phyloP scores from a whole-genome alignment of 768 basidiomycete genomes.

The Hydnum rufescens region DNA sequence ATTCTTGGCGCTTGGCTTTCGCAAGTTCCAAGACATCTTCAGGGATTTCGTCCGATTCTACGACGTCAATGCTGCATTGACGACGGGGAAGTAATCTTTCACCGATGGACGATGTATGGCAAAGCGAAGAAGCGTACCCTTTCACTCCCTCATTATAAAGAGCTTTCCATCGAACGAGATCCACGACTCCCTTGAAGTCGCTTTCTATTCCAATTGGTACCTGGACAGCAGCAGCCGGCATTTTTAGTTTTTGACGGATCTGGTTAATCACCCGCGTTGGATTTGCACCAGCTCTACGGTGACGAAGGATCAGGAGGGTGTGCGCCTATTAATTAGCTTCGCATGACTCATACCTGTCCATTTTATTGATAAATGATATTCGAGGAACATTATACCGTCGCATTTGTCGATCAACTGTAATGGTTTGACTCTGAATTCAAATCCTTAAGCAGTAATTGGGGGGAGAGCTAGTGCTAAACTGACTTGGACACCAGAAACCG shows the following conservation, averaged over 20 bases:
- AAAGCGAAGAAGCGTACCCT: constrained; percentile 35
- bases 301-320: too few species aligned
- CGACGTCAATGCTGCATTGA: constrained; percentile 41
- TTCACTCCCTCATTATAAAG: constrained; percentile 89
- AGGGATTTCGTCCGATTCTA: constrained; percentile 78
- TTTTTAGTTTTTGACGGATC: constrained; percentile 76
- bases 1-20: constrained; percentile 66
- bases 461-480: constrained; percentile 12
- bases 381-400: constrained; percentile 88
- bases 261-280: constrained; percentile 90
- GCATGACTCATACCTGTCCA: constrained; percentile 49
- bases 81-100: neutral
- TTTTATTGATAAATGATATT: constrained; percentile 94
- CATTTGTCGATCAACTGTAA: constrained; percentile 98
- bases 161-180: constrained; percentile 85
- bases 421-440: constrained; percentile 71
- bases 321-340: constrained; percentile 1
- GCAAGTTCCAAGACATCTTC: constrained; percentile 51
- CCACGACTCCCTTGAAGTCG: constrained; percentile 76
- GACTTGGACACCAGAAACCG: constrained; percentile 90
- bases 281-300: constrained; percentile 73
- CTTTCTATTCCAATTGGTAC: constrained; percentile 86
- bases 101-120: neutral
- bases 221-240: constrained; percentile 86
- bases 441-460: neutral